Conservation (phyloP, 345 rosid genomes). For the Murraya paniculata region DNA sequence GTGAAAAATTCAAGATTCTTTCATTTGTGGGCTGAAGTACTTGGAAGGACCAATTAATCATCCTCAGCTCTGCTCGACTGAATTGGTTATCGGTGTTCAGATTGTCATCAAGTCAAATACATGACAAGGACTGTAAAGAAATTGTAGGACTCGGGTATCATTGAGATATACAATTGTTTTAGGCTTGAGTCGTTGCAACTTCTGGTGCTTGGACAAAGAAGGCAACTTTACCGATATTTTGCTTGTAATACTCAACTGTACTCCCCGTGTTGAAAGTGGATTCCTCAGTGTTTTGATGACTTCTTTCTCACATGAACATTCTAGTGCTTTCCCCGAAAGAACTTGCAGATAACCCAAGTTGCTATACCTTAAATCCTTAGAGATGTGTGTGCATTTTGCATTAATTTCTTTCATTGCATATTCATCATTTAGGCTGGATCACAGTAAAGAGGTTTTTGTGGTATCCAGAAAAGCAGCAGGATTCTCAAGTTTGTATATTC, state of each 20-base stretch:
- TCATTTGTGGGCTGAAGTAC: constrained; percentile 37
- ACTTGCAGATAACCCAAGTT: background rate
- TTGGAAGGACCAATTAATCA: constrained; percentile 7
- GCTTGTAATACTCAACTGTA: constrained; percentile 22
- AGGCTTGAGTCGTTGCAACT: constrained; percentile 9
- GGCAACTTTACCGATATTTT: constrained; percentile 5
- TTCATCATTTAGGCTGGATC: background rate
- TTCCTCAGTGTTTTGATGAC: constrained; percentile 11
- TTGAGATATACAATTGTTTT: background rate
- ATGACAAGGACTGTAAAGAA: constrained; percentile 17
- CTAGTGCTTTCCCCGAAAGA: background rate
- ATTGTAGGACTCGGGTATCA: background rate
- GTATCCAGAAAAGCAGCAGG: background rate
- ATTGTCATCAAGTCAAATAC: constrained; percentile 16
- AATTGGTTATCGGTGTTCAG: constrained; percentile 11
- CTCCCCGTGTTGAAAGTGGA: constrained; percentile 8
- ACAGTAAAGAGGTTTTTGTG: background rate
- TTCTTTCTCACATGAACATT: constrained; percentile 17
- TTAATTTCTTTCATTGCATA: background rate
- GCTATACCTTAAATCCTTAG: background rate
- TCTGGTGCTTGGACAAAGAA: constrained; percentile 3
- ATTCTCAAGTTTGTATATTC: background rate
- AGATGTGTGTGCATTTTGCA: constrained; percentile 1
- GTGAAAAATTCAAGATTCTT: constrained; percentile 33
- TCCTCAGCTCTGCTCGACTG: constrained; percentile 16